Evolutionary conservation across 2,329 filamentous ascomycete genomes (phyloP).

Genomic region (Blastomyces percursus): DNA sequence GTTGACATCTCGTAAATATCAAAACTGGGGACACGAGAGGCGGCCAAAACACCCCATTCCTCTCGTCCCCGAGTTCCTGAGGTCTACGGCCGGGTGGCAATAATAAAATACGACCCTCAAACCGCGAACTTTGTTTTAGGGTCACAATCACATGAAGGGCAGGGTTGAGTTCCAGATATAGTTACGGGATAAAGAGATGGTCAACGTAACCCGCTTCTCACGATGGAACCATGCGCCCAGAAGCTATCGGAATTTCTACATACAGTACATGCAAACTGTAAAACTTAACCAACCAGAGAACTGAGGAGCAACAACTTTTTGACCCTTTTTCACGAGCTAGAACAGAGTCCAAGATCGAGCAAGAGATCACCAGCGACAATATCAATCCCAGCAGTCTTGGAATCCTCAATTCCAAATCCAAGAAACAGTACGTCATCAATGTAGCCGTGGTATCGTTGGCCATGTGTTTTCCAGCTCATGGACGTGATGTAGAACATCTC

Average conservation of each 20-base stretch:
- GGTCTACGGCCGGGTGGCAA: not conserved
- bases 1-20: not conserved
- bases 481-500: conserved; percentile 51
- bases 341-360: conserved; percentile 26
- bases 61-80: too few species aligned
- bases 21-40: not conserved
- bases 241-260: not conserved
- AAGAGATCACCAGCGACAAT: conserved; percentile 42
- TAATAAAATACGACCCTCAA: not conserved
- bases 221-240: not conserved
- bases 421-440: conserved; percentile 47
- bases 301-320: not conserved
- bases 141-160: not conserved
- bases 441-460: conserved; percentile 45
- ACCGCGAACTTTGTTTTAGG: not conserved
- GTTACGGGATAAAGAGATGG: not conserved
- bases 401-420: conserved; percentile 48
- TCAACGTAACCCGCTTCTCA: not conserved
- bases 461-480: conserved; percentile 43
- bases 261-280: not conserved
- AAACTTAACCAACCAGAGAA: not conserved
- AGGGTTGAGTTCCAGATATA: not conserved
- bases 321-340: not conserved
- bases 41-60: not conserved
- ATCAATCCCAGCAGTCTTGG: conserved; percentile 41